Evolutionary conservation across 768 basidiomycete species (phyloP), one percentile per base, ranked within the genome.

Genomic region (Suillus sp.): DNA sequence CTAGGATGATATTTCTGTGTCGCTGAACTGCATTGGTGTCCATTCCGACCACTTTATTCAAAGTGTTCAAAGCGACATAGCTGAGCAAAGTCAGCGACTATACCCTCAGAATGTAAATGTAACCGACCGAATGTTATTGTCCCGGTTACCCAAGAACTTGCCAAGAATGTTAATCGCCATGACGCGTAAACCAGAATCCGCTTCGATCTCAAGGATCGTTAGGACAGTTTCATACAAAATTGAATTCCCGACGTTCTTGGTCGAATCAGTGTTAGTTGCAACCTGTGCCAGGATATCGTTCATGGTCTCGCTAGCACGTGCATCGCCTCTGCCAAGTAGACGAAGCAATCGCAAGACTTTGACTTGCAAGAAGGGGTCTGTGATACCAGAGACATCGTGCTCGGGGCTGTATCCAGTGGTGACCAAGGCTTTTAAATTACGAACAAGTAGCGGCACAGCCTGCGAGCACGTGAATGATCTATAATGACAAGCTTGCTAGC

Each of bases 161-260:
- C 97, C 97, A 38, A 99, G 84, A 62, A 99, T 99, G 74, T 99
- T 99, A 76, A 99, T 99, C 0, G 97, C 97, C 97, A 99, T 98
- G 51, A 99, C 96, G 2, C 97, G 89, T 25, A 99, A 79, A 22
- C 95, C 95, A 47, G 87, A 91, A 73, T 99, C 97, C 13, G 97
- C 96, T 71, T 99, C 95, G 65, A 99, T 99, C 68, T 99, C 96
- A 54, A 99, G 82, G 20, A 99, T 90, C 1, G 96, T 95, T 66
- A 99, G 82, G 7, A 98, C 96, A 0, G 96, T 96, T 78, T 99
- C 97, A 74, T 99, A 99, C 37, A 99, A 78, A 66, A 99, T 98
- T 4, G 96, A 90, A 75, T 98, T 99, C 59, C 97, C 97, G 68
- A 99, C 97, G 71, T 99, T 99, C 79, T 99, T 99, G 7, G 92